Conservation (phyloP, 331 rosid species). For the Phaseolus coccineus region DNA sequence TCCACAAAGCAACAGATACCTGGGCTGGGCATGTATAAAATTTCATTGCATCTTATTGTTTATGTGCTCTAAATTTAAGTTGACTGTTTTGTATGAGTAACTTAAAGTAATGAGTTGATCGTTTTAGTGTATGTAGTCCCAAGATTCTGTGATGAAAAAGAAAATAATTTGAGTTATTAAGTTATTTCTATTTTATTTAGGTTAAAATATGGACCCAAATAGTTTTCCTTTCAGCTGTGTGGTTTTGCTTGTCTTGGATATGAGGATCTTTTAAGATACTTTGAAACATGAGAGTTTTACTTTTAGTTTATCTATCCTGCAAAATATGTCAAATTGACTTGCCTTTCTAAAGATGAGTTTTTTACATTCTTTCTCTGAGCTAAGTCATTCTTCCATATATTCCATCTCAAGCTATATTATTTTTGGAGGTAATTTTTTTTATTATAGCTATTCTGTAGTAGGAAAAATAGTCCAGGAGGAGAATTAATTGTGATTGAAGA, state of each 20-base stretch:
- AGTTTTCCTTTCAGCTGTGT: not conserved
- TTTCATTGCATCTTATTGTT: constrained; percentile 9
- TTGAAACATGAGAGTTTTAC: not conserved
- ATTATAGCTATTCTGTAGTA: not conserved
- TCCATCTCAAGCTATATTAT: not conserved
- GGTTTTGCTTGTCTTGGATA: not conserved
- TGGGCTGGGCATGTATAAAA: not conserved
- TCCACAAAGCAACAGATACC: not conserved
- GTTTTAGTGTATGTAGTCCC: not conserved
- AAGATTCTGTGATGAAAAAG: not conserved
- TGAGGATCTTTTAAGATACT: not conserved
- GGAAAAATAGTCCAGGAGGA: not conserved
- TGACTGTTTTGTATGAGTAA: constrained; percentile 1
- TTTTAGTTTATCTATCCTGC: not conserved
- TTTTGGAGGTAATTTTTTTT: not conserved
- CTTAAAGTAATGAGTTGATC: not conserved
- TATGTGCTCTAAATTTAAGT: not conserved
- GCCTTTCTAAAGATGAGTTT: not conserved
- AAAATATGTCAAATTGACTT: not conserved
- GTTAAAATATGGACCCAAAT: not conserved
- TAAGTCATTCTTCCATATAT: not conserved
- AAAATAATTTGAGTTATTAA: not conserved
- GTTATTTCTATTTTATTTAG: not conserved
- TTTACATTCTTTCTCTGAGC: not conserved
- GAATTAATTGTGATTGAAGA: not conserved